Conservation (phyloP, 768 basidiomycete species). For the Serendipita indica region DNA sequence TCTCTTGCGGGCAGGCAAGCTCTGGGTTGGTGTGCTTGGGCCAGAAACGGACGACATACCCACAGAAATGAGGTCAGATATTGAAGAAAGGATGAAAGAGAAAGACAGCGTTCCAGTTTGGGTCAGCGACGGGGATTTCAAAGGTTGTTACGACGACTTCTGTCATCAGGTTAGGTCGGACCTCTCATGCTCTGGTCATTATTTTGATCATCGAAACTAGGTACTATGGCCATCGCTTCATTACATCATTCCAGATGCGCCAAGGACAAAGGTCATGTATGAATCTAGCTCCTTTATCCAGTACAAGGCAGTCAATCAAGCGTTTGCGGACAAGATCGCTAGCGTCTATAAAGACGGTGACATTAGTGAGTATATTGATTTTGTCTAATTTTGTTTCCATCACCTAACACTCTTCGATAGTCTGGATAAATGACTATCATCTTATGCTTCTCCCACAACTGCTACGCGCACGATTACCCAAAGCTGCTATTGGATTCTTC, state of each 20-base stretch:
- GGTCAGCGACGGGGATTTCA: slow-evolving; percentile 55
- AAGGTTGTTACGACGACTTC: slow-evolving; percentile 70
- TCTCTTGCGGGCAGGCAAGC: slow-evolving; percentile 29
- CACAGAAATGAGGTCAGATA: slow-evolving; percentile 37
- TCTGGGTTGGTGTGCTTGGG: slow-evolving; percentile 63
- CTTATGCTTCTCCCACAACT: slow-evolving; percentile 83
- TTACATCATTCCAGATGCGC: slow-evolving; percentile 75
- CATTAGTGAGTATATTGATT: slow-evolving; percentile 32
- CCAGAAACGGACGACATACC: slow-evolving; percentile 50
- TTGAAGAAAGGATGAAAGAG: slow-evolving; percentile 38
- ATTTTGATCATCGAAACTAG: slow-evolving; percentile 15
- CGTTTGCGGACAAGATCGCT: slow-evolving; percentile 76
- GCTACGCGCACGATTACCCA: slow-evolving; percentile 52
- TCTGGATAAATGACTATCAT: slow-evolving; percentile 80
- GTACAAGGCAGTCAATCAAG: slow-evolving; percentile 79
- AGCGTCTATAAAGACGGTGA: slow-evolving; percentile 76
- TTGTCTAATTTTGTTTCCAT: background rate
- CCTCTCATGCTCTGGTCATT: slow-evolving; percentile 19
- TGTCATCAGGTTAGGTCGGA: slow-evolving; percentile 52
- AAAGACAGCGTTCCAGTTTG: slow-evolving; percentile 45
- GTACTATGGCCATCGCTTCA: slow-evolving; percentile 82
- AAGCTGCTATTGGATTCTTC: slow-evolving; percentile 78
- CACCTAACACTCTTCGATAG: slow-evolving; percentile 11
- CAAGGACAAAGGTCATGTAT: slow-evolving; percentile 68
- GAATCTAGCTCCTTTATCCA: slow-evolving; percentile 70